phyloP scores from a whole-genome alignment of 1,284 basidiomycete genomes.

The Ustilago trichophora region DNA sequence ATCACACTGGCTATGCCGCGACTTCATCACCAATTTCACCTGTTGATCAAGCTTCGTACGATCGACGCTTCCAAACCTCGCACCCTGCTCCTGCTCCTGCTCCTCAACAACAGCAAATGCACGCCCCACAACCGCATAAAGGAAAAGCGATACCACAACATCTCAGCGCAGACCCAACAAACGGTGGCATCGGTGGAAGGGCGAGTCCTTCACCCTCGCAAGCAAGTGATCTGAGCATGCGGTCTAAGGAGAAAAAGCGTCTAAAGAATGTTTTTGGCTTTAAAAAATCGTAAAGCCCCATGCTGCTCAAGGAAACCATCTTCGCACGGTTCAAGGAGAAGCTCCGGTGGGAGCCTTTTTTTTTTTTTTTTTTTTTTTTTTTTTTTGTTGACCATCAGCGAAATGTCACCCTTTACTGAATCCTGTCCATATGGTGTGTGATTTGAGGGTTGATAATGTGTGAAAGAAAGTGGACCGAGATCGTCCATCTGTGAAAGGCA shows the following conservation, averaged over 20 bases:
- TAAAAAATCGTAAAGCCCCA: constrained; percentile 46
- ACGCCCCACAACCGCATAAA: neutral
- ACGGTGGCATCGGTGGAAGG: neutral
- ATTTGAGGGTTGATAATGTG: too few relatives aligned
- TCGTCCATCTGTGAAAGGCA: too few relatives aligned
- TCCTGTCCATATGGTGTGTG: too few relatives aligned
- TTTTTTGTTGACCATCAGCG: neutral
- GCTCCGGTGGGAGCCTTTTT: too few relatives aligned
- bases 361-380: too few relatives aligned
- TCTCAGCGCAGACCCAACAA: neutral
- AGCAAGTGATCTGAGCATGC: constrained; percentile 14
- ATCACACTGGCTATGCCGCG: constrained; percentile 12
- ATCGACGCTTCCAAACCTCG: constrained; percentile 1
- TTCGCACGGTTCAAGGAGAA: too few relatives aligned
- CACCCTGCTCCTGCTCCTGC: constrained; percentile 3
- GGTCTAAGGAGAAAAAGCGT: constrained; percentile 47
- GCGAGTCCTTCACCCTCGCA: constrained; percentile 32
- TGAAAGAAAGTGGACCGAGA: too few relatives aligned
- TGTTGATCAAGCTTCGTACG: constrained; percentile 20
- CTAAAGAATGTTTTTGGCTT: constrained; percentile 52
- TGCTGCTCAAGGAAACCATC: too few relatives aligned
- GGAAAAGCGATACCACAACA: constrained; percentile 12
- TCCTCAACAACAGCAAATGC: neutral
- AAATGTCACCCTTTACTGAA: neutral
- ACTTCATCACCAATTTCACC: too few relatives aligned